Evolutionary conservation across 2,329 filamentous ascomycete genomes (phyloP), one percentile per base, ranked within the genome.

Genomic region (Penicillium concentricum): DNA sequence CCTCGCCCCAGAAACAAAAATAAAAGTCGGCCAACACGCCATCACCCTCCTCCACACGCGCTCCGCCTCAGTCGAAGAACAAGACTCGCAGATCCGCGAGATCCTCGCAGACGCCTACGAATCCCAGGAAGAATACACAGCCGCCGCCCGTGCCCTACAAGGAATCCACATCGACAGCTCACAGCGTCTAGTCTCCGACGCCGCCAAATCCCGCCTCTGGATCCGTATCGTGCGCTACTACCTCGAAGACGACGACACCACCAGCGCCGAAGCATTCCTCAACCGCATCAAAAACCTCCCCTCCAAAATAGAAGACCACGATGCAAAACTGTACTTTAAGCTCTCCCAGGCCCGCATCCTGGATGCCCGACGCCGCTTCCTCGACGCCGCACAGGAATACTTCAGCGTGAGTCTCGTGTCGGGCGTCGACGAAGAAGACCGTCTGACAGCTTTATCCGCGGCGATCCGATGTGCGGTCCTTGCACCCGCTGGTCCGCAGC

Each of bases 271-370:
- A 72, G 85, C 84, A 39, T 96, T 92, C 72, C 83, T 99, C 68
- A 97, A 97, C 81, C 92, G 93, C 75, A 89, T 96, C 74, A 97
- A 97, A 73, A 93, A 94, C 70, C 82, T 97, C 64, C 91, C 96
- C 1, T 74, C 90, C 78, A 87, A 84, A 61, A 86, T 96, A 32
- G 78, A 83, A 30, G 87, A 96, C 72, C 84, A 87, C 38, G 84
- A 89, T 59, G 81, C 93, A 45, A 86, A 86, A 65, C 81, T 97
- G 49, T 88, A 93, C 75, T 99, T 97, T 78, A 86, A 91, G 67
- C 86, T 97, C 61, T 93, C 89, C 9, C 92, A 96, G 75, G 94
- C 94, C 6, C 89, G 93, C 58, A 96, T 99, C 74, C 86, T 91
- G 65, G 94, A 99, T 76, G 89, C 92, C 20, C 90, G 94, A 71